These are phyloP conservation scores for Westerdykella sp. DNA, from an alignment of 2,329 filamentous ascomycete genomes.

Conservation along the genomic window DNA sequence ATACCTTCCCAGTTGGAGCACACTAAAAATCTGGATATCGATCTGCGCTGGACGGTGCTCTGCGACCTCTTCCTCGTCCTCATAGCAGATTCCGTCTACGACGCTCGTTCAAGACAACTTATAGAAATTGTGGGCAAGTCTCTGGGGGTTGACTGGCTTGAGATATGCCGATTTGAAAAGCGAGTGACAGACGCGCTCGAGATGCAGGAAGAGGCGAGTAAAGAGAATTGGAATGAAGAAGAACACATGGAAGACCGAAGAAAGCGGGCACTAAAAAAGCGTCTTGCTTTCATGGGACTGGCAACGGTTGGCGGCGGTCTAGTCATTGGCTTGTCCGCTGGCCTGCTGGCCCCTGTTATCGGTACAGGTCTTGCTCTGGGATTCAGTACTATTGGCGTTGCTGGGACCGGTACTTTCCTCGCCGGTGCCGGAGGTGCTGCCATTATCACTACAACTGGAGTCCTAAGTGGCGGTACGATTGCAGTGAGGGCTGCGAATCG, in stretches of 20 bases:
- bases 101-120: constrained; percentile 76
- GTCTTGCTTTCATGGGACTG: constrained; percentile 92
- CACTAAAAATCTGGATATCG: constrained; percentile 84
- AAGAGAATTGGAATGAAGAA: constrained; percentile 96
- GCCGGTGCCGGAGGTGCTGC: constrained; percentile 89
- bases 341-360: constrained; percentile 85
- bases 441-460: constrained; percentile 84
- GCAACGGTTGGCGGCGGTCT: constrained; percentile 92
- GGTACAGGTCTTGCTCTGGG: constrained; percentile 89
- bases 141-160: constrained; percentile 78
- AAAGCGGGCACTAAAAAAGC: constrained; percentile 72
- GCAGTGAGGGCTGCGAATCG: constrained; percentile 79
- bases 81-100: constrained; percentile 94
- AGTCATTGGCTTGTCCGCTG: constrained; percentile 91
- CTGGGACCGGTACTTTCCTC: constrained; percentile 81
- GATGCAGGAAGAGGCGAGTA: constrained; percentile 91
- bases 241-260: constrained; percentile 83
- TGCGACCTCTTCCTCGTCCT: constrained; percentile 92
- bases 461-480: constrained; percentile 79
- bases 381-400: constrained; percentile 89
- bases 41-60: constrained; percentile 92
- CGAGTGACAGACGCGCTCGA: constrained; percentile 92
- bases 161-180: constrained; percentile 96
- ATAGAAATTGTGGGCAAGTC: constrained; percentile 76
- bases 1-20: constrained; percentile 76